Base-by-base conservation (phyloP, 2,329 filamentous ascomycete genomes). In the Stylonectria norvegica region DNA sequence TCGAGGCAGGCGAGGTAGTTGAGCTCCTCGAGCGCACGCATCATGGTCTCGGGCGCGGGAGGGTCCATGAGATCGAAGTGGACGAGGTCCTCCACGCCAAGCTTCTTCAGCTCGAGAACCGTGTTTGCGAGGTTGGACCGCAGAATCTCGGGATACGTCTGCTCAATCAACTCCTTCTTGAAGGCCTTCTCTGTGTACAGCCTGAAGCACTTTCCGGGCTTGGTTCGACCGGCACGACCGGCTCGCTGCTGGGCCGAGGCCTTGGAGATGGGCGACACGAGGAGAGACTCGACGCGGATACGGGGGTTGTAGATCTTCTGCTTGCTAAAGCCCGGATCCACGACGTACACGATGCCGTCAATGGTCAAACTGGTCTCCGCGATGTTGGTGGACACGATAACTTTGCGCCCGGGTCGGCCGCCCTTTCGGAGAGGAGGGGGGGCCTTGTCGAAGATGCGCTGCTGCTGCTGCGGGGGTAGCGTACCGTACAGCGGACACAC, bases 11-110 rank as follows among this genome's bases (percentile, higher is more conserved):
- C 89, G 12, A 98, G 78, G 63, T 96, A 98, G 67, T 98, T 98
- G 41, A 98, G 81, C 69, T 98, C 93, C 65, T 98, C 93, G 16
- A 98, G 72, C 3, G 93, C 93, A 53, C 94, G 83, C 91, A 98
- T 98, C 66, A 98, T 83, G 8, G 94, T 98, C 70, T 98, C 94
- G 0, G 93, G 94, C 2, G 94, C 91, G 1, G 93, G 93, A 17
- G 93, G 93, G 57, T 98, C 93, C 91, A 98, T 97, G 34, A 98
- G 76, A 62, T 98, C 94, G 60, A 98, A 98, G 68, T 98, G 93
- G 9, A 98, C 93, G 35, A 98, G 74, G 65, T 98, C 93, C 53
- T 95, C 83, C 19, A 98, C 83, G 31, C 93, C 93, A 27, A 98
- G 83, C 70, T 98, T 97, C 76, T 97, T 97, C 59, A 98, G 71